Percentiles rank a stretch among this genome's conserved stretches.
These are phyloP conservation scores for Cryptococcus sp. DNA, from an alignment of 1,284 basidiomycete species.

Conservation along the genomic window DNA sequence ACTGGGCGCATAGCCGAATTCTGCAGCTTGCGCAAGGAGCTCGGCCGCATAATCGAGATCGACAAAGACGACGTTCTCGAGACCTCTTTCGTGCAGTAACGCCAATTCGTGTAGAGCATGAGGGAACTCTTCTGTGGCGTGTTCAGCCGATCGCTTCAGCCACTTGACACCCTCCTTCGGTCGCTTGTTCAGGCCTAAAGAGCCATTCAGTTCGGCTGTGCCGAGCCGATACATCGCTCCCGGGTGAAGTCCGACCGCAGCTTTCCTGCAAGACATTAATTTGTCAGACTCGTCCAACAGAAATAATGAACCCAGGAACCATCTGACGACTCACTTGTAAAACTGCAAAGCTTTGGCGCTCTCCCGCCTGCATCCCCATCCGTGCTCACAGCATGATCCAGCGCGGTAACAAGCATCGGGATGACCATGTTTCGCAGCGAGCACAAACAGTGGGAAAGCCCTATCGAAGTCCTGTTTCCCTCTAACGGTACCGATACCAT, in stretches of 20 bases:
- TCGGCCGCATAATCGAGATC: slow-evolving; percentile 95
- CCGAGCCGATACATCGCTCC: slow-evolving; percentile 96
- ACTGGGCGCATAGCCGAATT: slow-evolving; percentile 93
- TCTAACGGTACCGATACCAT: slow-evolving; percentile 88
- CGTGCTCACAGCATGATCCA: slow-evolving; percentile 97
- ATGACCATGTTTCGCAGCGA: slow-evolving; percentile 98
- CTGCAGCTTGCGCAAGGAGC: slow-evolving; percentile 89
- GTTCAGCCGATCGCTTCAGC: slow-evolving; percentile 94
- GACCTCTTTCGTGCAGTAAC: slow-evolving; percentile 88
- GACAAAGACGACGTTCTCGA: slow-evolving; percentile 95
- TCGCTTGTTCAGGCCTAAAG: slow-evolving; percentile 79
- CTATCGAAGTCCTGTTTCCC: slow-evolving; percentile 93
- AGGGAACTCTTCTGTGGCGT: slow-evolving; percentile 91
- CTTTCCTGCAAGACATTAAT: slow-evolving; percentile 62
- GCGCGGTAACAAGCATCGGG: slow-evolving; percentile 94
- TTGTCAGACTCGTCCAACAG: not conserved
- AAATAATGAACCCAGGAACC: not conserved
- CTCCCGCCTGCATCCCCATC: slow-evolving; percentile 95
- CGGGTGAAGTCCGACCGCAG: slow-evolving; percentile 85
- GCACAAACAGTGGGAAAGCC: slow-evolving; percentile 92
- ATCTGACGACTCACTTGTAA: slow-evolving; percentile 59
- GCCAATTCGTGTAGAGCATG: slow-evolving; percentile 96
- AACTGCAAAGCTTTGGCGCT: slow-evolving; percentile 88
- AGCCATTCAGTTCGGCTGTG: slow-evolving; percentile 94
- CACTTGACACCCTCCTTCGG: slow-evolving; percentile 98